Evolutionary conservation across 768 basidiomycete species (phyloP).

Genomic region (Lactarius sanguifluus): DNA sequence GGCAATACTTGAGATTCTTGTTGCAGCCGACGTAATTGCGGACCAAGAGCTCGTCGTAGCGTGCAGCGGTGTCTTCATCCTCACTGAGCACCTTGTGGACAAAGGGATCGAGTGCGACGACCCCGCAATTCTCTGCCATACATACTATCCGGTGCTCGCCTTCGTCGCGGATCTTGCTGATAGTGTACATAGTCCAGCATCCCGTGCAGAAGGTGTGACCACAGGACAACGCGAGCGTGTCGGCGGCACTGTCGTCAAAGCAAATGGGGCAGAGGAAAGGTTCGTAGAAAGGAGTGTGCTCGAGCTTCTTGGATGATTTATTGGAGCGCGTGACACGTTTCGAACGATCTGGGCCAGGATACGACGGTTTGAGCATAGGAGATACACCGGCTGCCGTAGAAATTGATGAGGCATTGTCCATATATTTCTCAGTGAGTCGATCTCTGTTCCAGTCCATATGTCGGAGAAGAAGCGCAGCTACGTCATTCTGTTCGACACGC

Average conservation of each 20-base stretch:
- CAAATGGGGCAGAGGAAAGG: slow-evolving; percentile 92
- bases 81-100: slow-evolving; percentile 55
- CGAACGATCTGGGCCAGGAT: slow-evolving; percentile 34
- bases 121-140: slow-evolving; percentile 76
- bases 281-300: slow-evolving; percentile 36
- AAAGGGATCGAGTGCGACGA: slow-evolving; percentile 64
- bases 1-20: slow-evolving; percentile 87
- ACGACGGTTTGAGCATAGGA: slow-evolving; percentile 41
- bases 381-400: slow-evolving; percentile 74
- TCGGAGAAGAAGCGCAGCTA: slow-evolving; percentile 77
- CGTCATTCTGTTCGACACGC: slow-evolving; percentile 48
- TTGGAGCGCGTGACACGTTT: slow-evolving; percentile 37
- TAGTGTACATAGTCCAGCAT: slow-evolving; percentile 82
- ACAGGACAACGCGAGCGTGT: slow-evolving; percentile 73
- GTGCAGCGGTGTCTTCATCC: slow-evolving; percentile 54
- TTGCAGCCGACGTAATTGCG: slow-evolving; percentile 89
- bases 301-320: slow-evolving; percentile 29
- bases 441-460: slow-evolving; percentile 95
- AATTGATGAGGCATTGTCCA: slow-evolving; percentile 81
- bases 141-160: slow-evolving; percentile 71
- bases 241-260: slow-evolving; percentile 69
- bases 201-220: slow-evolving; percentile 79
- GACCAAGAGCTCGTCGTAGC: slow-evolving; percentile 85
- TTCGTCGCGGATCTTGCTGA: slow-evolving; percentile 80
- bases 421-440: slow-evolving; percentile 92